phyloP scores from a whole-genome alignment of 2,329 filamentous ascomycete genomes.

The Talaromyces islandicus region DNA sequence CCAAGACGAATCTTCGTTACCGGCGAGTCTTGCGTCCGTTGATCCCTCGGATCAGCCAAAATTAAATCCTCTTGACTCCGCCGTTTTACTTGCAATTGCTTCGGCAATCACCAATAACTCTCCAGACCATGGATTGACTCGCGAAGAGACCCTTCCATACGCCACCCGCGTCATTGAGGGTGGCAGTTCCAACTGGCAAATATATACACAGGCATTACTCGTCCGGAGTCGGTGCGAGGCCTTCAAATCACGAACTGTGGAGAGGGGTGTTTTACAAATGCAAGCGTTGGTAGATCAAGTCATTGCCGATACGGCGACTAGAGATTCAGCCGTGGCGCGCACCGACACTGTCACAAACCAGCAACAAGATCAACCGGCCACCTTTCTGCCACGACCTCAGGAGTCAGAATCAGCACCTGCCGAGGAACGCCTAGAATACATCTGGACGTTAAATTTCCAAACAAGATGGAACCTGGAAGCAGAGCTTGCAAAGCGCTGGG shows the following conservation, averaged over 20 bases:
- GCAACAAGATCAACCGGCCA: constrained; percentile 52
- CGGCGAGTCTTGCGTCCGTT: constrained; percentile 56
- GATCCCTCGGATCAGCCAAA: constrained; percentile 76
- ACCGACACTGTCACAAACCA: constrained; percentile 25
- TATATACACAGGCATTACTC: constrained; percentile 89
- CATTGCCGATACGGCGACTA: constrained; percentile 68
- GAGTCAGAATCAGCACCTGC: constrained; percentile 68
- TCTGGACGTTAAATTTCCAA: constrained; percentile 77
- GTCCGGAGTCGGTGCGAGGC: constrained; percentile 87
- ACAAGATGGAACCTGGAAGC: constrained; percentile 91
- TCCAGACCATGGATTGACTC: constrained; percentile 74
- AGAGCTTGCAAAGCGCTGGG: constrained; percentile 90
- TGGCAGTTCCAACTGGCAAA: constrained; percentile 93
- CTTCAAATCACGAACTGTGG: constrained; percentile 78
- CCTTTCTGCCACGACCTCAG: constrained; percentile 75
- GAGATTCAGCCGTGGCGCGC: constrained; percentile 23
- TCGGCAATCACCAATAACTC: constrained; percentile 89
- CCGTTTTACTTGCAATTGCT: constrained; percentile 71
- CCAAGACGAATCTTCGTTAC: constrained; percentile 47
- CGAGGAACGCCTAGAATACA: constrained; percentile 69
- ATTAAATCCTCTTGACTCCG: constrained; percentile 76
- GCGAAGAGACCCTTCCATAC: constrained; percentile 91
- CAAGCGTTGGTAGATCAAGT: constrained; percentile 95
- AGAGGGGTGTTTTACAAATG: constrained; percentile 83
- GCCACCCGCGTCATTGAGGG: constrained; percentile 81